These are phyloP conservation scores for Cladosporium sp. DNA, from an alignment of 2,329 filamentous ascomycete species.

Conservation along the genomic window DNA sequence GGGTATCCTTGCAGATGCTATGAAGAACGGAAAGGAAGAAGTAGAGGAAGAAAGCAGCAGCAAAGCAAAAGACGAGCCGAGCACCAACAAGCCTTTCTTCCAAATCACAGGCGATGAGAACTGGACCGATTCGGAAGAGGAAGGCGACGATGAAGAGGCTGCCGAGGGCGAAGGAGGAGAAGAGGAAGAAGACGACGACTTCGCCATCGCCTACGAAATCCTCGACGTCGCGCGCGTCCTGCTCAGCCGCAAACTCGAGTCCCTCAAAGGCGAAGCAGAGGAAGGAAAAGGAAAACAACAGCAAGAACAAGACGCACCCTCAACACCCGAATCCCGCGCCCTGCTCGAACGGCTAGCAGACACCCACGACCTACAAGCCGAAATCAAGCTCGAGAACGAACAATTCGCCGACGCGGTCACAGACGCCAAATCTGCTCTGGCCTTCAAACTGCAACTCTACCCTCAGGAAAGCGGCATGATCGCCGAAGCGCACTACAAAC, in stretches of 20 bases:
- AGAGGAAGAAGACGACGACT: constrained; percentile 56
- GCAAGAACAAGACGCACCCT: neutral
- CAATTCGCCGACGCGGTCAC: constrained; percentile 82
- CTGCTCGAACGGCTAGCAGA: constrained; percentile 86
- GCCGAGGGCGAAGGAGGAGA: constrained; percentile 39
- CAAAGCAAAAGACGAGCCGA: constrained; percentile 41
- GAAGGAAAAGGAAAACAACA: no score
- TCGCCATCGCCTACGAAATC: constrained; percentile 60
- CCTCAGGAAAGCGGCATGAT: constrained; percentile 77
- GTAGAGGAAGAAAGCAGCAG: constrained; percentile 37
- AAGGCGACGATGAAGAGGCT: constrained; percentile 45
- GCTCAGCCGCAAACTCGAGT: constrained; percentile 53
- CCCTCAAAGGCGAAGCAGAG: neutral
- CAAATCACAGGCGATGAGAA: constrained; percentile 94
- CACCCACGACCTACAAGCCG: constrained; percentile 87
- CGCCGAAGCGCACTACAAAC: constrained; percentile 93
- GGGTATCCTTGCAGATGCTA: constrained; percentile 25
- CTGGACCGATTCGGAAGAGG: constrained; percentile 75
- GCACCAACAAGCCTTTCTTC: constrained; percentile 65
- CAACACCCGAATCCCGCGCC: constrained; percentile 45
- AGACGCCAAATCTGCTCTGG: constrained; percentile 73
- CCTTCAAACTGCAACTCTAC: constrained; percentile 74
- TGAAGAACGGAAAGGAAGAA: constrained; percentile 31
- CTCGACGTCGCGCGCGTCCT: constrained; percentile 60
- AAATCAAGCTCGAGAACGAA: constrained; percentile 97